These are phyloP conservation scores for Ramularia endophylla DNA, from an alignment of 2,329 filamentous ascomycete species.

Conservation along the genomic window DNA sequence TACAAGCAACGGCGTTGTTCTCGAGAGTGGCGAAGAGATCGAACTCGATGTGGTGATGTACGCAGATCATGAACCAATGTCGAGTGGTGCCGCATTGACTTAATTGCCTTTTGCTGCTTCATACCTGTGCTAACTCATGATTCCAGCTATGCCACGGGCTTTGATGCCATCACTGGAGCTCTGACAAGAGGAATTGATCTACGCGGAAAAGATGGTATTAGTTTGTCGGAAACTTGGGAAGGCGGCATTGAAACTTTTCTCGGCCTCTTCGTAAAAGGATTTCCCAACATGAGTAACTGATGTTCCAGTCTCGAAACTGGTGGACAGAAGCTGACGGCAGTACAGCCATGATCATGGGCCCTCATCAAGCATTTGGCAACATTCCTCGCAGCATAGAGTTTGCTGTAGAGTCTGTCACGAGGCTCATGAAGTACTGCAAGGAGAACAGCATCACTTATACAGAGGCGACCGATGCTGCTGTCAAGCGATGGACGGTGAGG, in stretches of 20 bases:
- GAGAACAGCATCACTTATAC: conserved; percentile 4
- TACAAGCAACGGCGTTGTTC: conserved; percentile 35
- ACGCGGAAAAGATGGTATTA: conserved; percentile 16
- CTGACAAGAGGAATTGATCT: conserved; percentile 27
- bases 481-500: conserved; percentile 11
- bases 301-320: too few species aligned
- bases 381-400: conserved; percentile 32
- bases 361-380: conserved; percentile 37
- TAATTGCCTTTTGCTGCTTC: too few species aligned
- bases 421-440: conserved; percentile 7
- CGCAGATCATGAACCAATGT: too few species aligned
- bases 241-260: conserved; percentile 35
- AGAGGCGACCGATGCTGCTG: conserved; percentile 6
- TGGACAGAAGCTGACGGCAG: too few species aligned
- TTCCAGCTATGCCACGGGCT: conserved; percentile 41
- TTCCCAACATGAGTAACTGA: conserved; percentile 34
- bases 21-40: conserved; percentile 32
- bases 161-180: conserved; percentile 30
- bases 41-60: conserved; percentile 35
- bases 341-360: conserved; percentile 36
- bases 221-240: conserved; percentile 31
- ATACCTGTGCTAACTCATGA: too few species aligned
- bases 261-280: conserved; percentile 23
- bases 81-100: too few species aligned
- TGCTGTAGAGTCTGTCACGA: conserved; percentile 12